A percentile compares a stretch with the other conserved stretches of the same genome.
phyloP scores from a whole-genome alignment of 2,329 filamentous ascomycete species.

The Colletotrichum lindemuthianum region DNA sequence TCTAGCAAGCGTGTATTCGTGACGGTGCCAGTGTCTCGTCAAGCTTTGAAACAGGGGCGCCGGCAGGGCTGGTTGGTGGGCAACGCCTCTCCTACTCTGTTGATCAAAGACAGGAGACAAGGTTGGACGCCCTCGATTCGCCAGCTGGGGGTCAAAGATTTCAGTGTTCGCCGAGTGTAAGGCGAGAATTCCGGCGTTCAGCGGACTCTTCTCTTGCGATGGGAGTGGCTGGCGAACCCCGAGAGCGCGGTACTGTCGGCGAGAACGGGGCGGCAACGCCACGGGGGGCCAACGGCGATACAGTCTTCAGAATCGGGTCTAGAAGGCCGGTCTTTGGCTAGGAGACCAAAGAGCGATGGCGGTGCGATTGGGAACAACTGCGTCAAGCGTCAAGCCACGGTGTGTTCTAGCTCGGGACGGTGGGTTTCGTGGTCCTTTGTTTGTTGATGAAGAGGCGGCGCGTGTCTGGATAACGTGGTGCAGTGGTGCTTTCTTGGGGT shows the following conservation, averaged over 20 bases:
- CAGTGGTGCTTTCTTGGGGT: not conserved
- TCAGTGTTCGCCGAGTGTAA: slow-evolving; percentile 1
- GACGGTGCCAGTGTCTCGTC: too few relatives aligned
- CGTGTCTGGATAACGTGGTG: not conserved
- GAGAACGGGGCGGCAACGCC: not conserved
- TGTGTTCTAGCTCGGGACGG: slow-evolving; percentile 7
- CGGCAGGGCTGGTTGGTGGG: not conserved
- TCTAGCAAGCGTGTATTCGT: too few relatives aligned
- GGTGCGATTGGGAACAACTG: slow-evolving; percentile 8
- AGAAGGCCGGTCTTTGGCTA: not conserved
- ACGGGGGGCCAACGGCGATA: slow-evolving; percentile 10
- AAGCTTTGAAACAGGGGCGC: not conserved
- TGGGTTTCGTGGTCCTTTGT: slow-evolving; percentile 18
- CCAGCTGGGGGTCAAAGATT: slow-evolving; percentile 6
- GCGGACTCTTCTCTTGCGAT: not conserved
- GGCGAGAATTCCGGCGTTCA: slow-evolving; percentile 3
- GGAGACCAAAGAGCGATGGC: not conserved
- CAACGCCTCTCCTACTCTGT: slow-evolving; percentile 1
- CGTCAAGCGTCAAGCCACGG: slow-evolving; percentile 12
- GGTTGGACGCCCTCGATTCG: not conserved
- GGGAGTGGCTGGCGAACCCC: not conserved
- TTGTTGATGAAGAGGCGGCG: not conserved
- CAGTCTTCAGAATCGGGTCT: slow-evolving; percentile 4
- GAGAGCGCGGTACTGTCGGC: slow-evolving; percentile 17
- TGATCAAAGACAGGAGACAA: not conserved